Conservation (phyloP, 345 rosid species). For the Hibiscus syriacus region DNA sequence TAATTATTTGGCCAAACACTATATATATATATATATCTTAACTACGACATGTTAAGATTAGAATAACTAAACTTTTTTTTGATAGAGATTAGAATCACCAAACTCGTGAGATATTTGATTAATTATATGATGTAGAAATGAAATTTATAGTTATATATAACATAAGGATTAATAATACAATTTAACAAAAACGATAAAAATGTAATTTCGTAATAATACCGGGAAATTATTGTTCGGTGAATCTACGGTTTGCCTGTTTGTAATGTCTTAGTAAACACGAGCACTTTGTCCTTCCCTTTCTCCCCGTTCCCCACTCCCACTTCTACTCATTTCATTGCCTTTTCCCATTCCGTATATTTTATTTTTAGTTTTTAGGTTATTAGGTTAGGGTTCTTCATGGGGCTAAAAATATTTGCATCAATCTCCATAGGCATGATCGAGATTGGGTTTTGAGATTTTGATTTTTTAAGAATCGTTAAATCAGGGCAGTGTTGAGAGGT, state of each 20-base stretch:
- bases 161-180: too few relatives aligned
- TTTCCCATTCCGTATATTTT: background rate
- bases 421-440: background rate
- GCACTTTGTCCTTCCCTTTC: background rate
- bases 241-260: background rate
- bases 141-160: too few relatives aligned
- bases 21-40: too few relatives aligned
- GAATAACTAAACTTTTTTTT: too few relatives aligned
- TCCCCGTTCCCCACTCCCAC: background rate
- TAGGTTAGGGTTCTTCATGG: slow-evolving; percentile 16
- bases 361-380: background rate
- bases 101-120: too few relatives aligned
- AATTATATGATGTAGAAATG: too few relatives aligned
- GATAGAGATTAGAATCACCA: too few relatives aligned
- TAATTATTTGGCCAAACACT: too few relatives aligned
- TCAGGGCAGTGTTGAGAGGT: background rate
- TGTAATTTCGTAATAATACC: background rate
- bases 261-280: slow-evolving; percentile 6
- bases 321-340: background rate
- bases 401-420: slow-evolving; percentile 11
- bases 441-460: slow-evolving; percentile 25
- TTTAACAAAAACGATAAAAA: background rate
- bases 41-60: too few relatives aligned
- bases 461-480: background rate
- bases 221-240: background rate